These are phyloP conservation scores for Aspergillus versicolor DNA, from an alignment of 2,329 filamentous ascomycete species.

Conservation along the genomic window DNA sequence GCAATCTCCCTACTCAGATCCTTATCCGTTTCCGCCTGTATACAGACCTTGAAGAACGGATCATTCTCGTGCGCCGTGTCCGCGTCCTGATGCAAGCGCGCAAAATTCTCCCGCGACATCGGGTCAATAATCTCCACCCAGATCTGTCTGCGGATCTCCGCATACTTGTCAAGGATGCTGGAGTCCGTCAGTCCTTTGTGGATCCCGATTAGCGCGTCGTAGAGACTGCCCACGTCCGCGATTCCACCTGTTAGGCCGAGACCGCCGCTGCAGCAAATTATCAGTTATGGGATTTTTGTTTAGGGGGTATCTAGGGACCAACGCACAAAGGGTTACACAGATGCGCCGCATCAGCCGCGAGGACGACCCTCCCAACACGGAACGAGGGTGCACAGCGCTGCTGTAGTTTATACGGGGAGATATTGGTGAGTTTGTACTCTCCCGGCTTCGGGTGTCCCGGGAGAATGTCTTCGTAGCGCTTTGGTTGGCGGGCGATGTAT, in stretches of 20 bases:
- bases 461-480: slow-evolving; percentile 58
- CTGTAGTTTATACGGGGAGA: slow-evolving; percentile 62
- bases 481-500: slow-evolving; percentile 53
- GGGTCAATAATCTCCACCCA: slow-evolving; percentile 42
- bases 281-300: neutral
- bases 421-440: slow-evolving; percentile 57
- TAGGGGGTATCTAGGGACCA: no score
- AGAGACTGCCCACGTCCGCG: slow-evolving; percentile 62
- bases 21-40: slow-evolving; percentile 32
- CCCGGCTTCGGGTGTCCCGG: slow-evolving; percentile 59
- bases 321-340: slow-evolving; percentile 53
- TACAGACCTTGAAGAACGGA: slow-evolving; percentile 35
- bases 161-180: slow-evolving; percentile 45
- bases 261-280: slow-evolving; percentile 49
- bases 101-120: slow-evolving; percentile 44
- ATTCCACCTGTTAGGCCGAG: slow-evolving; percentile 64
- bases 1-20: slow-evolving; percentile 23
- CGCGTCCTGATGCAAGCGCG: slow-evolving; percentile 36
- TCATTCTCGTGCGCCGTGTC: slow-evolving; percentile 37
- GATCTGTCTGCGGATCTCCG: slow-evolving; percentile 39
- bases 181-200: slow-evolving; percentile 40
- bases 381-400: slow-evolving; percentile 60
- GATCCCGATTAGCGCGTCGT: slow-evolving; percentile 55
- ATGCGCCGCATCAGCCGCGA: slow-evolving; percentile 64
- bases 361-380: slow-evolving; percentile 56